These are phyloP conservation scores for Linum usitatissimum DNA, from an alignment of 345 rosid species.

Conservation along the genomic window DNA sequence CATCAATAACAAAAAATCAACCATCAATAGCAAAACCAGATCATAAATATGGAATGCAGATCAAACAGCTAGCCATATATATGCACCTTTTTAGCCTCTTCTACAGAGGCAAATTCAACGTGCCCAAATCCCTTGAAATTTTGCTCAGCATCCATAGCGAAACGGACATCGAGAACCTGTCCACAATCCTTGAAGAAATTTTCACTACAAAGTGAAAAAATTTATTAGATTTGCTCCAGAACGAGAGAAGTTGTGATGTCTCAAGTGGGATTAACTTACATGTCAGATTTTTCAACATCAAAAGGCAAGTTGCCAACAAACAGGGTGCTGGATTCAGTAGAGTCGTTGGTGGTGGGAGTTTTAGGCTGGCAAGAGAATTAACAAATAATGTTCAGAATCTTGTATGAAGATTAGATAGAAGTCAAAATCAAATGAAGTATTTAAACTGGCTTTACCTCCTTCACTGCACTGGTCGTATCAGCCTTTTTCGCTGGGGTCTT, in stretches of 20 bases:
- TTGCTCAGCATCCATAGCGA: slow-evolving; percentile 38
- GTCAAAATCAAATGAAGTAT: not conserved
- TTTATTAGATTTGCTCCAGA: not conserved
- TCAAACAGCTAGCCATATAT: not conserved
- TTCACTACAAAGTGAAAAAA: slow-evolving; percentile 29
- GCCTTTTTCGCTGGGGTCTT: not conserved
- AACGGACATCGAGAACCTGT: slow-evolving; percentile 62
- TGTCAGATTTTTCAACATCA: slow-evolving; percentile 40
- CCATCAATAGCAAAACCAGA: not conserved
- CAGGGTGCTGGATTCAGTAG: slow-evolving; percentile 48
- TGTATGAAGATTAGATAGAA: not conserved
- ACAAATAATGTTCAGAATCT: not conserved
- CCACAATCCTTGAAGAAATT: slow-evolving; percentile 61
- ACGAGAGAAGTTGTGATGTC: not conserved
- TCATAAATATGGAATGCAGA: not conserved
- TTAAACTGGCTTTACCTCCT: slow-evolving; percentile 23
- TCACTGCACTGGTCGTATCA: slow-evolving; percentile 47
- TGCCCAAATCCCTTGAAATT: slow-evolving; percentile 67
- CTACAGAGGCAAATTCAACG: slow-evolving; percentile 68
- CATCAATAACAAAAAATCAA: not conserved
- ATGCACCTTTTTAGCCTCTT: slow-evolving; percentile 54
- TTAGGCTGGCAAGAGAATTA: slow-evolving; percentile 37
- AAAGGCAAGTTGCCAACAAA: slow-evolving; percentile 65
- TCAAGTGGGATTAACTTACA: slow-evolving; percentile 30
- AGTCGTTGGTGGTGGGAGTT: slow-evolving; percentile 32